Evolutionary conservation across 23 red algal species (phyloP).

Genomic region (Agarophyton chilense): DNA sequence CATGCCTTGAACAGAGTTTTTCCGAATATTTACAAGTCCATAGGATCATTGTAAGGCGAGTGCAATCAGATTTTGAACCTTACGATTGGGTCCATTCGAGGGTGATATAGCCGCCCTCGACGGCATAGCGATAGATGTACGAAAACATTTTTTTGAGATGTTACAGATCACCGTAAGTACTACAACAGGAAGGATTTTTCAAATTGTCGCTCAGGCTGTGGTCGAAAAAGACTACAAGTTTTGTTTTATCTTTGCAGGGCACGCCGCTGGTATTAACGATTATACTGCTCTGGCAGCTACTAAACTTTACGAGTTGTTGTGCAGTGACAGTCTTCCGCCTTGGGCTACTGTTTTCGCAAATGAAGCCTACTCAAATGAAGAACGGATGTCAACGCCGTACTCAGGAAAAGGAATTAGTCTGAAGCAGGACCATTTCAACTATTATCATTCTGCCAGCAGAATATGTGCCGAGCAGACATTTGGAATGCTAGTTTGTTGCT

Average conservation of each 20-base stretch:
- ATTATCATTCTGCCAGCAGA: neutral
- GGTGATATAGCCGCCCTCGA: neutral
- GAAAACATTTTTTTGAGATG: neutral
- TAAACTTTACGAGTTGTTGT: neutral
- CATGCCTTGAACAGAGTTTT: too few species aligned
- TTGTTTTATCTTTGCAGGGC: constrained; percentile 6
- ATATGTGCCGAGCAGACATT: constrained; percentile 30
- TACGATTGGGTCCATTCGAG: neutral
- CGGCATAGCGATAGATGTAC: neutral
- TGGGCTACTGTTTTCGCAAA: neutral
- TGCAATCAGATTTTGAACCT: neutral
- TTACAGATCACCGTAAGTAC: neutral
- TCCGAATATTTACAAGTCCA: neutral
- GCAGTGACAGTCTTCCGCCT: neutral
- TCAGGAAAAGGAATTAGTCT: neutral
- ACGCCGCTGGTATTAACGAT: neutral
- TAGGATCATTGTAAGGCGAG: neutral
- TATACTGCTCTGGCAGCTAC: constrained; percentile 7
- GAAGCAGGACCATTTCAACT: constrained; percentile 11
- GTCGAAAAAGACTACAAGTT: constrained; percentile 12
- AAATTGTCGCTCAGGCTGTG: neutral
- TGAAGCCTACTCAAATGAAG: neutral
- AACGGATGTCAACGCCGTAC: neutral
- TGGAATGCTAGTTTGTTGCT: constrained; percentile 2
- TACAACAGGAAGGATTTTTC: neutral